phyloP scores from a whole-genome alignment of 2,329 filamentous ascomycete species.

The Sphaerulina vaccinii region DNA sequence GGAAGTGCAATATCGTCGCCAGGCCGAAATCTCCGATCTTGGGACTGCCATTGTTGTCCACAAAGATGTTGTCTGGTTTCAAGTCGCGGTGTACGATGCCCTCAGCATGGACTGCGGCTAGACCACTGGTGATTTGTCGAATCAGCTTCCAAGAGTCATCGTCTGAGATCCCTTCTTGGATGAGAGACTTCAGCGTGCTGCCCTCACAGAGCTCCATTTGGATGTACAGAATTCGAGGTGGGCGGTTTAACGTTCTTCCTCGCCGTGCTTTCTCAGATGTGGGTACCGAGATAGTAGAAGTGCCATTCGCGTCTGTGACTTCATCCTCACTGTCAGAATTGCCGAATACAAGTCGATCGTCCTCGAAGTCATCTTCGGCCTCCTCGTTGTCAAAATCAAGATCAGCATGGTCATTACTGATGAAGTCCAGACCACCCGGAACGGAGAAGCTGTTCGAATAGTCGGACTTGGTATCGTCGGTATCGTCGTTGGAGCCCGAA shows the following conservation, averaged over 20 bases:
- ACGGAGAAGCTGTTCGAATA: conserved; percentile 60
- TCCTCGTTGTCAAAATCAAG: conserved; percentile 69
- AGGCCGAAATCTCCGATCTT: conserved; percentile 97
- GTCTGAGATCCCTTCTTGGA: conserved; percentile 70
- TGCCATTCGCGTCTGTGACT: conserved; percentile 32
- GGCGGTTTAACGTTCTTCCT: conserved; percentile 47
- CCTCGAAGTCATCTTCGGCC: conserved; percentile 53
- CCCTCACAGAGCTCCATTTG: conserved; percentile 99
- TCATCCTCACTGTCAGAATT: conserved; percentile 44
- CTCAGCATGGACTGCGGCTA: conserved; percentile 84
- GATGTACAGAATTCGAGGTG: conserved; percentile 82
- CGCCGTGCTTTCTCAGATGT: conserved; percentile 21
- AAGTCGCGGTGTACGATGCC: conserved; percentile 94
- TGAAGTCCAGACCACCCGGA: conserved; percentile 84
- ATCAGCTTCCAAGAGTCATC: conserved; percentile 88
- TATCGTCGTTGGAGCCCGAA: conserved; percentile 42
- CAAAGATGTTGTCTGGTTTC: conserved; percentile 97
- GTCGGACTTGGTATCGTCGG: conserved; percentile 60
- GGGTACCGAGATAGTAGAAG: conserved; percentile 25
- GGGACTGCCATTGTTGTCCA: conserved; percentile 83
- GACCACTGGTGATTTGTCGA: conserved; percentile 83
- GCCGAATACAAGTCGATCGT: conserved; percentile 39
- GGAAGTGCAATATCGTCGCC: conserved; percentile 81
- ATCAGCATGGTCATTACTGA: conserved; percentile 77
- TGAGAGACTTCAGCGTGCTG: conserved; percentile 83